phyloP scores from a whole-genome alignment of 768 basidiomycete species.

The Suillus sp. region DNA sequence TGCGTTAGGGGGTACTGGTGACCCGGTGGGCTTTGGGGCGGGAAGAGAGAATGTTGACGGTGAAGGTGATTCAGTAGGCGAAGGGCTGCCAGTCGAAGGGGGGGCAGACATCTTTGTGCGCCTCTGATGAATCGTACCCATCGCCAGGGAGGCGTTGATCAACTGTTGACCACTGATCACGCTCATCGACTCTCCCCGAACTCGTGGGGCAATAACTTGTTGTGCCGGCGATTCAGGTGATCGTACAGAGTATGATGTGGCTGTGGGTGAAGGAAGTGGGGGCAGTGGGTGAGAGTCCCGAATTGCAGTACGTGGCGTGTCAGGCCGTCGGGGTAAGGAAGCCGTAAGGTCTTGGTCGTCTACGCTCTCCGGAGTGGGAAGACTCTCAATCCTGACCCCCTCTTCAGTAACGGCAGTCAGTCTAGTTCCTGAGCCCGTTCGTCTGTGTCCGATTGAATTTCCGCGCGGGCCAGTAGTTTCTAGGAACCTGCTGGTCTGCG shows the following conservation, averaged over 20 bases:
- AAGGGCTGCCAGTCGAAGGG: slow-evolving; percentile 39
- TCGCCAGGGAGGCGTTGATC: slow-evolving; percentile 59
- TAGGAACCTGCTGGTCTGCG: slow-evolving; percentile 34
- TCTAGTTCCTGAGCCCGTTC: slow-evolving; percentile 57
- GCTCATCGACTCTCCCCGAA: slow-evolving; percentile 57
- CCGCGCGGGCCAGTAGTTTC: slow-evolving; percentile 47
- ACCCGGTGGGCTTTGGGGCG: slow-evolving; percentile 33
- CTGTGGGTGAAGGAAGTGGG: slow-evolving; percentile 57
- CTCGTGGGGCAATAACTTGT: slow-evolving; percentile 47
- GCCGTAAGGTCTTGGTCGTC: slow-evolving; percentile 32
- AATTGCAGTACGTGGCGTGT: slow-evolving; percentile 45
- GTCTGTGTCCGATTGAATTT: slow-evolving; percentile 52
- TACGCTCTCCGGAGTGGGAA: slow-evolving; percentile 22
- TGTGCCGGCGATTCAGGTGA: slow-evolving; percentile 55
- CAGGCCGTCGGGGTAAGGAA: slow-evolving; percentile 37
- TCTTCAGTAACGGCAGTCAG: slow-evolving; percentile 70
- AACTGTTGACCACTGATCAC: slow-evolving; percentile 37
- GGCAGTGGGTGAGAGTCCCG: slow-evolving; percentile 68
- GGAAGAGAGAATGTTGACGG: slow-evolving; percentile 39
- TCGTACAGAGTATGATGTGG: slow-evolving; percentile 31
- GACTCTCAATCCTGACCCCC: slow-evolving; percentile 40
- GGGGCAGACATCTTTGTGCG: slow-evolving; percentile 67
- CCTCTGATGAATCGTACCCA: slow-evolving; percentile 71
- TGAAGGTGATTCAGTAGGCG: slow-evolving; percentile 41
- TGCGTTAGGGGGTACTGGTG: slow-evolving; percentile 44